These are phyloP conservation scores for Haplosporangium gracile DNA, from an alignment of 192 early-diverging fungal genomes.

Conservation along the genomic window DNA sequence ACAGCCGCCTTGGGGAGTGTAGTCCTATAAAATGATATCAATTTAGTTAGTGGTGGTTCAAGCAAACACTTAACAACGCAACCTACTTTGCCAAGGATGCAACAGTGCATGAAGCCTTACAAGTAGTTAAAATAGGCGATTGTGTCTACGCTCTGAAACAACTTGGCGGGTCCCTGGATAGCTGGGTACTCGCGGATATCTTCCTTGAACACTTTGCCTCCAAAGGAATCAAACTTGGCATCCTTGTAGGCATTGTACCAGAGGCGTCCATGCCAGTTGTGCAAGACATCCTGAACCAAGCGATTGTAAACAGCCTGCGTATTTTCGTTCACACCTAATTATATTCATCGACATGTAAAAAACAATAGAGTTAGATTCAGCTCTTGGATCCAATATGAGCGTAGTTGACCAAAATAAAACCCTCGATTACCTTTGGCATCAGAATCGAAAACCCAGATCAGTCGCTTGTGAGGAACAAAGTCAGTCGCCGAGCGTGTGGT, in stretches of 20 bases:
- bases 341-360: not conserved
- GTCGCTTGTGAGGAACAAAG: slow-evolving; percentile 74
- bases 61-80: not conserved
- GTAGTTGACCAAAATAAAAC: not conserved
- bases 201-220: slow-evolving; percentile 40
- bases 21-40: slow-evolving; percentile 21
- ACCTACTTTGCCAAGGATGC: not conserved
- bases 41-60: not conserved
- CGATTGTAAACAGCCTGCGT: slow-evolving; percentile 49
- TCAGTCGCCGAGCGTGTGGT: slow-evolving; percentile 69
- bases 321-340: slow-evolving; percentile 46
- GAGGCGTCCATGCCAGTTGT: slow-evolving; percentile 65
- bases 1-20: slow-evolving; percentile 49
- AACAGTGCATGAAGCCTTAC: slow-evolving; percentile 23
- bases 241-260: slow-evolving; percentile 65
- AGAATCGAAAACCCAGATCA: slow-evolving; percentile 71
- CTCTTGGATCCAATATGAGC: not conserved
- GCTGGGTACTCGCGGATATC: slow-evolving; percentile 53
- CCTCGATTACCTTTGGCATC: slow-evolving; percentile 41
- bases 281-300: slow-evolving; percentile 65
- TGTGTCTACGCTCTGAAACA: slow-evolving; percentile 65
- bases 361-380: not conserved
- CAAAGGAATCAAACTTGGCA: slow-evolving; percentile 50
- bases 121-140: slow-evolving; percentile 62
- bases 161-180: slow-evolving; percentile 55